Base-by-base conservation (phyloP, 441 rosid species). In the Gossypium laxum region DNA sequence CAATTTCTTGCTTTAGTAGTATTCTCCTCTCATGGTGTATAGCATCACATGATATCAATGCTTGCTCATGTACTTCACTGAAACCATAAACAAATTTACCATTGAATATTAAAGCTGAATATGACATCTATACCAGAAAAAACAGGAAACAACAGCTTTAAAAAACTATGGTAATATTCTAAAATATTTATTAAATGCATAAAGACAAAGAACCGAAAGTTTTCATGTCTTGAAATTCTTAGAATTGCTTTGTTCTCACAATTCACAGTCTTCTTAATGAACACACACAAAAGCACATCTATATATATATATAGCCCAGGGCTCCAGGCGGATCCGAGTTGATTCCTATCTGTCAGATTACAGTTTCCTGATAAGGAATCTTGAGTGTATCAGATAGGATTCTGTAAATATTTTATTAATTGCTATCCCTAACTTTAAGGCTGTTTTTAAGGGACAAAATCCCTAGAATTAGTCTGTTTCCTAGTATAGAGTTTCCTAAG, bases 61-160 rank as follows among this genome's bases (percentile, higher is more conserved):
- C 95, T 80, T 92, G 99, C 81, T 95, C 99, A 55, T 92, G 96
- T 74, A 91, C 99, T 82, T 92, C 99, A 77, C 99, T 95, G 92
- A 75, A 84, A 77, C 55, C 73, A 79, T 76, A 58, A 75, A 61
- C 69, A 75, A 78, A 28, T 41, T 75, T 56, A 64, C 51, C 51
- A 58, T 48, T 72, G 76, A 55, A 71, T 14, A 74, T 38, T 56
- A 19, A 61, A 34, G 67, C 59, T 69, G 65, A 52, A 32, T 64
- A 38, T 10, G 43, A 67, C 32, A 69, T 34, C 65, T 38, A 68
- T 34, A 75, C 51, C 51, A 70, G 50, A 28, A 71, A 10, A 17
- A 2, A 43, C 54, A 5, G 19, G 34, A 64, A 64, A 45, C 34
- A 32, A 43, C 54, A 12, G 32, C 34, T 45, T 41, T 64, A 43